A percentile compares a stretch with the other conserved stretches of the same genome.
Evolutionary conservation across 306 rosid species (phyloP).

Genomic region (Arachis stenosperma): DNA sequence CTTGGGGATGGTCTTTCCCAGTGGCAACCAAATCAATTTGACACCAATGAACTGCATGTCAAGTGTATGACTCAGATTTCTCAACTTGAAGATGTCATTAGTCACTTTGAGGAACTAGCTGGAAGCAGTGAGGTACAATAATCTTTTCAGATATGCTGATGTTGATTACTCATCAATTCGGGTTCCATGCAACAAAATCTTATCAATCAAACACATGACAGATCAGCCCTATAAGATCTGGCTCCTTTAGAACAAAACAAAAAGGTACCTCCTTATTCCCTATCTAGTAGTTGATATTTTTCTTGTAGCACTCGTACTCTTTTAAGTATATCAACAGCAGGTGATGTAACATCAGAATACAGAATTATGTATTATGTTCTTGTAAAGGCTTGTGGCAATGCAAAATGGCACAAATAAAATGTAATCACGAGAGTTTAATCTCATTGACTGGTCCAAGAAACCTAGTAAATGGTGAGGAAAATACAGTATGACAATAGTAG

Average conservation of each 20-base stretch:
- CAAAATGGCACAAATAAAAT: neutral
- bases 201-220: neutral
- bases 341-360: neutral
- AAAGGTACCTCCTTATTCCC: neutral
- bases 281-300: neutral
- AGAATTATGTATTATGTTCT: neutral
- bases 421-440: neutral
- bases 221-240: conserved; percentile 13
- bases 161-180: conserved; percentile 31
- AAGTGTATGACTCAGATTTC: conserved; percentile 65
- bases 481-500: too few species aligned
- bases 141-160: conserved; percentile 25
- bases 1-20: conserved; percentile 68
- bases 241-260: neutral
- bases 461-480: neutral
- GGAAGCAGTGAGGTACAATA: conserved; percentile 43
- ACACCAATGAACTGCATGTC: conserved; percentile 52
- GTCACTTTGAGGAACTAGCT: conserved; percentile 64
- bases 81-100: conserved; percentile 67
- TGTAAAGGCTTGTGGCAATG: neutral
- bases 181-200: neutral
- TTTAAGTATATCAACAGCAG: neutral
- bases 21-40: conserved; percentile 62
- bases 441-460: neutral
- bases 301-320: conserved; percentile 9